phyloP scores from a whole-genome alignment of 768 basidiomycete species.

The Russula abietina region DNA sequence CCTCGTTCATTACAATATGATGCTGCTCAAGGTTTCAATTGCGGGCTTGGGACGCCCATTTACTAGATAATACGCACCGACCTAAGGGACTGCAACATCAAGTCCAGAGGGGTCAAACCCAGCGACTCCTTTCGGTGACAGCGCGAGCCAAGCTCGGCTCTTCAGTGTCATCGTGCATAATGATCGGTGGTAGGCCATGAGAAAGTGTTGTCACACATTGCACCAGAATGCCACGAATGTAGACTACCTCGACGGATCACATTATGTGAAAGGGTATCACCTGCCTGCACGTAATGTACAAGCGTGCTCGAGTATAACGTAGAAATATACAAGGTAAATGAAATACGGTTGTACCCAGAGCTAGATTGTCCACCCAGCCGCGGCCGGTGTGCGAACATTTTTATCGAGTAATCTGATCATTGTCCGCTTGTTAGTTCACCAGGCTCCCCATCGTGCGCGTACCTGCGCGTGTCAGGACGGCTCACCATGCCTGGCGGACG shows the following conservation, averaged over 20 bases:
- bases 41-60: constrained; percentile 60
- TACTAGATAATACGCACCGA: constrained; percentile 34
- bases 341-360: not conserved
- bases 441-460: too few relatives aligned
- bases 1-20: too few relatives aligned
- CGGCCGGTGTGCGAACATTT: too few relatives aligned
- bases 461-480: too few relatives aligned
- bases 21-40: constrained; percentile 47
- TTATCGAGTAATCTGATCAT: too few relatives aligned
- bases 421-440: too few relatives aligned
- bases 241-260: not conserved
- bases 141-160: constrained; percentile 38
- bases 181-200: not conserved
- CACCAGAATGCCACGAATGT: not conserved
- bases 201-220: not conserved
- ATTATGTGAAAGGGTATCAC: not conserved
- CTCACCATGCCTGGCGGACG: too few relatives aligned
- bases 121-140: constrained; percentile 47
- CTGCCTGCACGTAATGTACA: not conserved
- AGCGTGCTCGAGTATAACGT: not conserved
- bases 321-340: not conserved
- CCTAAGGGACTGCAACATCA: not conserved
- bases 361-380: too few relatives aligned
- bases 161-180: constrained; percentile 35
- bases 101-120: not conserved